Evolutionary conservation across 306 rosid species (phyloP), one percentile per base, ranked within the genome.

Genomic region (Ormosia semicastrata): DNA sequence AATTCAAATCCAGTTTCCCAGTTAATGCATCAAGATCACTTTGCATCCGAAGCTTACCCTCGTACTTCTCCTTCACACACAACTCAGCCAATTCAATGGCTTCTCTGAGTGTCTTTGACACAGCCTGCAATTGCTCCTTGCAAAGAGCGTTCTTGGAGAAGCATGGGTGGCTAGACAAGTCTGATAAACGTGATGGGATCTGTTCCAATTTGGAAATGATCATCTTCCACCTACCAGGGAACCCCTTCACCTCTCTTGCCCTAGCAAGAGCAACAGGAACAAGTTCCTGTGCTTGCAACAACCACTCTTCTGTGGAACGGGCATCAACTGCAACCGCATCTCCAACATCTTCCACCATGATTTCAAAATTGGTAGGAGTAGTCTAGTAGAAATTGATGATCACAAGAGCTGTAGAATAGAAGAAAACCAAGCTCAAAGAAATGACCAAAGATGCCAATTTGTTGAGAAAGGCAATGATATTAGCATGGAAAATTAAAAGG

Each of bases 131-230:
- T 46, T 93, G 99, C 88, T 95, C 99, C 89, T 87, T 90, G 80
- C 98, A 95, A 11, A 95, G 94, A 32, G 94, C 84, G 73, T 93
- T 95, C 87, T 91, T 95, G 44, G 91, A 90, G 92, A 95, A 95
- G 81, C 92, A 95, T 24, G 99, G 99, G 77, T 95, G 99, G 91
- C 94, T 90, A 1, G 99, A 95, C 62, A 95, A 91, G 71, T 95
- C 97, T 0, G 94, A 93, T 82, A 95, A 83, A 10, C 89, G 89
- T 0, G 90, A 79, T 0, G 99, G 99, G 84, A 95, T 88, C 86
- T 89, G 93, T 85, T 93, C 96, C 71, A 93, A 75, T 85, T 95
- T 95, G 12, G 93, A 85, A 60, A 90, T 76, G 71, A 95, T 93
- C 93, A 83, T 81, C 89, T 92, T 95, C 99, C 99, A 95, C 73